A percentile compares a stretch with the other conserved stretches of the same genome.
These are phyloP conservation scores for Solanum aculeatissimum DNA, from an alignment of 305 asterid species.

Conservation along the genomic window DNA sequence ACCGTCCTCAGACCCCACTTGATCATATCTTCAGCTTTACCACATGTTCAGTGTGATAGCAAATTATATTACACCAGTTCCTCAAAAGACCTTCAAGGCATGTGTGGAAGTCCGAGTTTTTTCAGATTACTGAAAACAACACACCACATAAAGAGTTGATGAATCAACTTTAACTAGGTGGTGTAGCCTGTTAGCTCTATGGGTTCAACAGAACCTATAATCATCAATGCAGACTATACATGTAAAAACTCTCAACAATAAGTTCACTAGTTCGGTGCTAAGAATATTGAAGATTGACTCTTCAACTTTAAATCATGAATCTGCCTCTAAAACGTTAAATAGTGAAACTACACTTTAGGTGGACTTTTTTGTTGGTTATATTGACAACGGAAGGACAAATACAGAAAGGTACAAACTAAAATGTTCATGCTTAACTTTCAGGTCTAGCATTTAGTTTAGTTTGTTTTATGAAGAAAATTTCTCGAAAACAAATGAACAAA, in stretches of 20 bases:
- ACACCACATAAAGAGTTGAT: background rate
- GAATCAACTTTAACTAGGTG: background rate
- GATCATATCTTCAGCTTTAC: background rate
- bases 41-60: background rate
- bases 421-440: background rate
- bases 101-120: background rate
- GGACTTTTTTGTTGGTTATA: background rate
- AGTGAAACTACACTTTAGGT: background rate
- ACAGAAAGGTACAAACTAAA: background rate
- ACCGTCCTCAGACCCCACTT: no score
- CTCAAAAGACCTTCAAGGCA: background rate
- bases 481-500: background rate
- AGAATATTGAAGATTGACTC: background rate
- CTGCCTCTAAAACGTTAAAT: background rate
- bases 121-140: background rate
- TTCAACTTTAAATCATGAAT: background rate
- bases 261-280: no score
- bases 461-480: background rate
- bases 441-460: background rate
- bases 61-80: background rate
- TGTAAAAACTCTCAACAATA: no score
- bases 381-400: background rate
- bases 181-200: no score
- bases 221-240: no score
- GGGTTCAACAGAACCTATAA: no score